These are phyloP conservation scores for Trametes coccinea DNA, from an alignment of 768 basidiomycete species.

Conservation along the genomic window DNA sequence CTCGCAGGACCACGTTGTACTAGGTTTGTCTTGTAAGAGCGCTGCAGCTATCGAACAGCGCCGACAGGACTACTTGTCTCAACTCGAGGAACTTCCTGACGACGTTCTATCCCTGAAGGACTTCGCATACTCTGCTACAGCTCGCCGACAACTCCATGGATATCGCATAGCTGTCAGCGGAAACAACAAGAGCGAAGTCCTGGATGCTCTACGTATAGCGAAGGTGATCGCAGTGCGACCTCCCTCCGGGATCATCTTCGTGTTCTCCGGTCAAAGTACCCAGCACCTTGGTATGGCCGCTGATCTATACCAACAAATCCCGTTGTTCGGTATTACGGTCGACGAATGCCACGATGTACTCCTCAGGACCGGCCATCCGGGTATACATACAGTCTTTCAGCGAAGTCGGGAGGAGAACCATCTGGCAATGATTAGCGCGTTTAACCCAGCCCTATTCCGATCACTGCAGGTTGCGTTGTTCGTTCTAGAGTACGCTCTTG, in stretches of 20 bases:
- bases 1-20: slow-evolving; percentile 36
- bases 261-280: slow-evolving; percentile 74
- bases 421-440: no score
- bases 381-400: slow-evolving; percentile 36
- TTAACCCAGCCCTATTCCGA: no score
- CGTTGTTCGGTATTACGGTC: slow-evolving; percentile 51
- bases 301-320: slow-evolving; percentile 50
- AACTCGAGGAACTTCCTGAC: slow-evolving; percentile 40
- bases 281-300: slow-evolving; percentile 68
- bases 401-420: no score
- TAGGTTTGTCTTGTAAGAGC: slow-evolving; percentile 67
- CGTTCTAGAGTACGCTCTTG: slow-evolving; percentile 62
- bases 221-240: slow-evolving; percentile 34
- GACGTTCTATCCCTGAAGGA: slow-evolving; percentile 40
- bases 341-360: slow-evolving; percentile 61
- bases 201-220: slow-evolving; percentile 43
- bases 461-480: slow-evolving; percentile 31
- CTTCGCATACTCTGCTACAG: slow-evolving; percentile 67
- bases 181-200: slow-evolving; percentile 44
- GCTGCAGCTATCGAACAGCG: slow-evolving; percentile 46
- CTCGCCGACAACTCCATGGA: slow-evolving; percentile 57
- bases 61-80: slow-evolving; percentile 47
- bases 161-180: slow-evolving; percentile 55
- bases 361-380: slow-evolving; percentile 47
- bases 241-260: slow-evolving; percentile 49